phyloP scores from a whole-genome alignment of 306 rosid species.

The Herpetospermum pedunculosum region DNA sequence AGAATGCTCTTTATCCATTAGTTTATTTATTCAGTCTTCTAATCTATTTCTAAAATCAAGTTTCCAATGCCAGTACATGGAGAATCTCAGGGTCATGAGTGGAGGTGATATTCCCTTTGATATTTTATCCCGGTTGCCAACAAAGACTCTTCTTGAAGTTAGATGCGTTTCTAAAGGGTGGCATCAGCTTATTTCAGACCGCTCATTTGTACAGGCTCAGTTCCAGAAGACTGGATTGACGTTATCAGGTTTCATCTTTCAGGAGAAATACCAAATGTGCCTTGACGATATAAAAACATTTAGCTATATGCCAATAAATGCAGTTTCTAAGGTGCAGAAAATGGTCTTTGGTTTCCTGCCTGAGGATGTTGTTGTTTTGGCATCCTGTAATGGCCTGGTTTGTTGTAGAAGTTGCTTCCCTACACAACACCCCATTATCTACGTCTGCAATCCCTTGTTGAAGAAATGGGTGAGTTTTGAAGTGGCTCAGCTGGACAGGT shows the following conservation, averaged over 20 bases:
- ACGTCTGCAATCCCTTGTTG: constrained; percentile 47
- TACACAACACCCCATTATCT: constrained; percentile 19
- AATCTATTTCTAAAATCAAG: background rate
- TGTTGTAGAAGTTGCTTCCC: constrained; percentile 47
- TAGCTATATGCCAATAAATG: constrained; percentile 21
- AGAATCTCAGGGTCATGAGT: constrained; percentile 11
- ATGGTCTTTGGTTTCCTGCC: constrained; percentile 33
- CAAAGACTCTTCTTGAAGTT: constrained; percentile 20
- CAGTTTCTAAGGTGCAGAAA: constrained; percentile 8
- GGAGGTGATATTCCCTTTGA: constrained; percentile 21
- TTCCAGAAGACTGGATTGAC: constrained; percentile 1
- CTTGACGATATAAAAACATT: constrained; percentile 24
- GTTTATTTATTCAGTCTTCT: background rate
- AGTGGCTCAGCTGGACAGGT: constrained; percentile 3
- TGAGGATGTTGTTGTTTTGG: constrained; percentile 33
- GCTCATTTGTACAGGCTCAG: constrained; percentile 31
- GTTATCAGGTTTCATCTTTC: constrained; percentile 39
- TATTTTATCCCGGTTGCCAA: constrained; percentile 31
- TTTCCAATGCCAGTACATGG: constrained; percentile 9
- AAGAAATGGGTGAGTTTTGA: constrained; percentile 26
- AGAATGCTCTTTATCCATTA: background rate
- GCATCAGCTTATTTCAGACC: constrained; percentile 24
- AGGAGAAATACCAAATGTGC: constrained; percentile 23
- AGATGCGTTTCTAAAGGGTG: constrained; percentile 36
- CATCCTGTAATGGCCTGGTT: constrained; percentile 41